A percentile compares a stretch with the other conserved stretches of the same genome.
Evolutionary conservation across 2,329 filamentous ascomycete genomes (phyloP).

Genomic region (Achaetomium macrosporum): DNA sequence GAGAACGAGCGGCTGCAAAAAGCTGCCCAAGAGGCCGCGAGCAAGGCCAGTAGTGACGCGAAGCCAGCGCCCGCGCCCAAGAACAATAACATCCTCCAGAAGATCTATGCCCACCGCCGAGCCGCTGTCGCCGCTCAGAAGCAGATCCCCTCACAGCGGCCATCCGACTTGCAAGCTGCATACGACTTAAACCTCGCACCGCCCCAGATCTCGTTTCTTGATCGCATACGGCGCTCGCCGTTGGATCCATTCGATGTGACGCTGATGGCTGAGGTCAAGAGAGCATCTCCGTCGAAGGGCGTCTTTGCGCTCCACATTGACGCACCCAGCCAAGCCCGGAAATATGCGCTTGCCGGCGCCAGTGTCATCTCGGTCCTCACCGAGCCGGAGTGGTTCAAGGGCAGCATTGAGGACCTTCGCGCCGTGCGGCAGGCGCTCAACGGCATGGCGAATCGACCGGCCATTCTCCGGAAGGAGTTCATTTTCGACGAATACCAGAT

Average conservation of each 20-base stretch:
- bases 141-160: slow-evolving; percentile 74
- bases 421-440: slow-evolving; percentile 83
- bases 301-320: slow-evolving; percentile 83
- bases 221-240: slow-evolving; percentile 72
- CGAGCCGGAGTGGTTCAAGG: slow-evolving; percentile 98
- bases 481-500: slow-evolving; percentile 99
- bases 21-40: slow-evolving; percentile 20
- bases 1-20: slow-evolving; percentile 62
- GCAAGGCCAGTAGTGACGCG: slow-evolving; percentile 18
- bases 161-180: slow-evolving; percentile 75
- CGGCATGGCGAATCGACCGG: slow-evolving; percentile 86
- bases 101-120: slow-evolving; percentile 80
- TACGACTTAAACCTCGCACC: slow-evolving; percentile 82
- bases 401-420: slow-evolving; percentile 87
- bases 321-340: slow-evolving; percentile 82
- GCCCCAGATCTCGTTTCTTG: slow-evolving; percentile 72
- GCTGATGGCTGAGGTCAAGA: slow-evolving; percentile 95
- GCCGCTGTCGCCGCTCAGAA: slow-evolving; percentile 75
- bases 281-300: slow-evolving; percentile 93
- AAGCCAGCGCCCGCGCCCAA: slow-evolving; percentile 38
- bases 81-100: slow-evolving; percentile 83
- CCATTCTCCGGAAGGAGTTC: slow-evolving; percentile 91
- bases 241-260: slow-evolving; percentile 88
- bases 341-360: slow-evolving; percentile 88
- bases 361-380: slow-evolving; percentile 98